phyloP scores from a whole-genome alignment of 108 stramenopile genomes.

The Skeletonema potamos region DNA sequence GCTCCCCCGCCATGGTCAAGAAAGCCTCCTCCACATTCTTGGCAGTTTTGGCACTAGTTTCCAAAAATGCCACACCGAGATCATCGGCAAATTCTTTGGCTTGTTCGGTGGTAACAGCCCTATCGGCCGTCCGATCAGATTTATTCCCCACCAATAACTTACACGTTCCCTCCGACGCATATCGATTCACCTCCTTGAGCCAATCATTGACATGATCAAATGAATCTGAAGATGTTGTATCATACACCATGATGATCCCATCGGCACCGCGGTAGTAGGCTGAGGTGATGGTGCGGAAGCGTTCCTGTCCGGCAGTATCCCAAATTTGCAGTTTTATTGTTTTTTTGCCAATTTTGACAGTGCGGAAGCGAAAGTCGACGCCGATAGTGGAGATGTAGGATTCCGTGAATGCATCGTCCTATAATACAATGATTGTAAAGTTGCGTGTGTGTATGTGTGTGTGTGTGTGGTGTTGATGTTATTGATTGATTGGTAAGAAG shows the following conservation, averaged over 20 bases:
- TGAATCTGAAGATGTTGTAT: slow-evolving; percentile 93
- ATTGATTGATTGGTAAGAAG: no score
- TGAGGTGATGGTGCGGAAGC: slow-evolving; percentile 97
- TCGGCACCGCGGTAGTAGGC: slow-evolving; percentile 97
- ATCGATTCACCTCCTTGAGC: slow-evolving; percentile 97
- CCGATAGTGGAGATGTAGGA: slow-evolving; percentile 99
- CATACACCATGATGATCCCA: slow-evolving; percentile 97
- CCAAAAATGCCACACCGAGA: slow-evolving; percentile 97
- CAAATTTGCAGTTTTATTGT: slow-evolving; percentile 92
- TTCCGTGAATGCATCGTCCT: slow-evolving; percentile 99
- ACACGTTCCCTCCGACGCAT: slow-evolving; percentile 94
- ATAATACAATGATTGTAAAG: not conserved
- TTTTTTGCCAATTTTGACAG: slow-evolving; percentile 94
- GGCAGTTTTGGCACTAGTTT: slow-evolving; percentile 94
- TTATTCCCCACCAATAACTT: slow-evolving; percentile 98
- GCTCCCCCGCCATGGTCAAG: slow-evolving; percentile 95
- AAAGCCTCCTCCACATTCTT: slow-evolving; percentile 98
- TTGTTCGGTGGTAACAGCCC: slow-evolving; percentile 87
- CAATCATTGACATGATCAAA: slow-evolving; percentile 98
- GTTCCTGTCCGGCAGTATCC: slow-evolving; percentile 87
- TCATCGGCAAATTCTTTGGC: slow-evolving; percentile 96
- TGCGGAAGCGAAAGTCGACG: slow-evolving; percentile 98
- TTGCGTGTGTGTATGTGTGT: not conserved
- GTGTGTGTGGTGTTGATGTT: no score
- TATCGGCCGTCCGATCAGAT: slow-evolving; percentile 86